Evolutionary conservation across 2,329 filamentous ascomycete species (phyloP).

Genomic region (Colletotrichum sp.): DNA sequence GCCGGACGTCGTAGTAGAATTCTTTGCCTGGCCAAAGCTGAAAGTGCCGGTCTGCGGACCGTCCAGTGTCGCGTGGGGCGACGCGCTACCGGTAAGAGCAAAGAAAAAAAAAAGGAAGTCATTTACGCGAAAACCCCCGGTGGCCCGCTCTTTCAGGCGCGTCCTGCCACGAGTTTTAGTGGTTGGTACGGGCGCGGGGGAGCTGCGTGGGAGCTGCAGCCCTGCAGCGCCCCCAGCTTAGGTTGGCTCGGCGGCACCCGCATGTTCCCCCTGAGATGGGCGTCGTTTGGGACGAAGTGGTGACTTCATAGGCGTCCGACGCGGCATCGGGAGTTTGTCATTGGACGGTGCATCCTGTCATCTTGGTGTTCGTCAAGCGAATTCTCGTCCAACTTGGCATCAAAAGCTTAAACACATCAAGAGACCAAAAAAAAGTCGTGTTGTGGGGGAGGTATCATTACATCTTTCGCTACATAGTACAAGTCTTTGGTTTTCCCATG

Average conservation of each 20-base stretch:
- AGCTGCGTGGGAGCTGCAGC: conserved; percentile 10
- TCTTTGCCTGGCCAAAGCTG: neutral
- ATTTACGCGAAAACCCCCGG: conserved; percentile 5
- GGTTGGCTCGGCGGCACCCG: neutral
- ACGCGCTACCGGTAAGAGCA: conserved; percentile 2
- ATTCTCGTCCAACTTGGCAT: neutral
- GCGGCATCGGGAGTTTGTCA: neutral
- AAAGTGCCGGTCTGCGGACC: conserved; percentile 7
- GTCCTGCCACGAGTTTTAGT: conserved; percentile 3
- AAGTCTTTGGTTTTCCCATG: conserved; percentile 6
- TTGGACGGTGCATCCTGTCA: conserved; percentile 1
- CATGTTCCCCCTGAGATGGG: neutral
- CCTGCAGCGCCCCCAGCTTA: neutral
- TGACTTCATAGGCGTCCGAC: neutral
- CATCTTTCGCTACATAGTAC: conserved; percentile 8
- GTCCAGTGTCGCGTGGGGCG: conserved; percentile 1
- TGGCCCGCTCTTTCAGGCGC: conserved; percentile 6
- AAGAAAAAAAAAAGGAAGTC: neutral
- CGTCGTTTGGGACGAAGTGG: neutral
- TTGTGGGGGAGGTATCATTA: conserved; percentile 15
- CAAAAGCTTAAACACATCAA: neutral
- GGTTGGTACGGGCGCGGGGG: neutral
- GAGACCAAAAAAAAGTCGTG: neutral
- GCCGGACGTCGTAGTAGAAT: neutral
- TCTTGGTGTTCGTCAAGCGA: neutral